Conservation (phyloP, 108 stramenopile species). For the Phaeodactylum tricornutum region DNA sequence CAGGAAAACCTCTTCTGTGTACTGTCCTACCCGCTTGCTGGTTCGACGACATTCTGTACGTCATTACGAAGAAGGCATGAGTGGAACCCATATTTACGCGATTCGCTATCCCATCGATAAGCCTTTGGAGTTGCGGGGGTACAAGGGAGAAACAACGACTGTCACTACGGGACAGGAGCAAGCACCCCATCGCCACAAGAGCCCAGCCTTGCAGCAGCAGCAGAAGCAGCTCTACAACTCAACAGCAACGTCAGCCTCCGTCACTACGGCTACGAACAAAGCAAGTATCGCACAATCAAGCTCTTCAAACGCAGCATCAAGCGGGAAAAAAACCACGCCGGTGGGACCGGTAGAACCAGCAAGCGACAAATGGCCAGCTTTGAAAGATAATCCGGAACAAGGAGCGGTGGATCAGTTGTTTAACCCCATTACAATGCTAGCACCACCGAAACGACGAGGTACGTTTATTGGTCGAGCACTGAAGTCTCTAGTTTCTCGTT, state of each 20-base stretch:
- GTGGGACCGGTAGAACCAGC: too few species aligned
- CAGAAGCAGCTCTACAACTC: too few species aligned
- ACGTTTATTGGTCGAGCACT: constrained; percentile 1
- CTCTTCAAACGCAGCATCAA: too few species aligned
- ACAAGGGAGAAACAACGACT: neutral
- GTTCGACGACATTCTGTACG: constrained; percentile 22
- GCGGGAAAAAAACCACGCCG: too few species aligned
- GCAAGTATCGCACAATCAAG: too few species aligned
- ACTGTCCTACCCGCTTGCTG: constrained; percentile 22
- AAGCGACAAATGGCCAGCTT: too few species aligned
- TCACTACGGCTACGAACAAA: too few species aligned
- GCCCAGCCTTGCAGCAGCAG: constrained; percentile 6
- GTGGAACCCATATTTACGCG: constrained; percentile 33
- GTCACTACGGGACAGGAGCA: constrained; percentile 7
- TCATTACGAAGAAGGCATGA: constrained; percentile 10
- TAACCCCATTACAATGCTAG: constrained; percentile 10
- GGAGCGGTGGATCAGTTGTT: constrained; percentile 5
- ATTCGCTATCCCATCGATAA: constrained; percentile 28
- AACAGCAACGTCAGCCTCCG: too few species aligned
- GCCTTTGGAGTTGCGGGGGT: neutral
- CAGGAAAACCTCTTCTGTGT: neutral
- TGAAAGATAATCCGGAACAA: too few species aligned
- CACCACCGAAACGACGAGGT: constrained; percentile 16
- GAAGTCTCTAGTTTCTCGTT: neutral
- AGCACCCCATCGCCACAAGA: neutral